phyloP scores from a whole-genome alignment of 305 asterid genomes.

The Fraxinus paxiana region DNA sequence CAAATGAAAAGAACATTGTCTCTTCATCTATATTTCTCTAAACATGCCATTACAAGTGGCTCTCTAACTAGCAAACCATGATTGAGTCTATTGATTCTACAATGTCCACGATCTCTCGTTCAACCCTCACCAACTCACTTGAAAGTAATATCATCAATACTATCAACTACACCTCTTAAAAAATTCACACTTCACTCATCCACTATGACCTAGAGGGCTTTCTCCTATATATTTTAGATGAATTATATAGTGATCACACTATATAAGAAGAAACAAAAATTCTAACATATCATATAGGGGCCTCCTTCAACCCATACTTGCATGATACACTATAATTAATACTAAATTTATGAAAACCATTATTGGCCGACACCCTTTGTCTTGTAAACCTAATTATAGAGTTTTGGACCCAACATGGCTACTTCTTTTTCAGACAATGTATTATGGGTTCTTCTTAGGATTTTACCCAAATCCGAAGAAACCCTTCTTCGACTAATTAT shows the following conservation, averaged over 20 bases:
- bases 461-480: constrained; percentile 1
- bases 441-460: background rate
- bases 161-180: background rate
- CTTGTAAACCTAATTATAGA: background rate
- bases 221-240: background rate
- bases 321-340: background rate
- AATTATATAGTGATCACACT: background rate
- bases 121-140: background rate
- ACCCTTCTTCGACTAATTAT: background rate
- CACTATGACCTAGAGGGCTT: background rate
- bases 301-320: background rate
- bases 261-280: background rate
- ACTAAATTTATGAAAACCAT: background rate
- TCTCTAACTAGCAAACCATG: background rate
- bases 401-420: background rate
- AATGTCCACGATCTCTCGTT: background rate
- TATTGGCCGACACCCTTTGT: background rate
- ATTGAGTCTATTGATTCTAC: background rate
- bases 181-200: background rate
- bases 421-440: background rate
- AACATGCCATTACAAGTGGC: background rate
- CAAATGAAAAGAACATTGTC: background rate
- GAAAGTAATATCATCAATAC: too few species aligned
- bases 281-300: background rate
- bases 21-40: background rate